Base-by-base conservation (phyloP, 257 asterid species). In the Misopates orontium region DNA sequence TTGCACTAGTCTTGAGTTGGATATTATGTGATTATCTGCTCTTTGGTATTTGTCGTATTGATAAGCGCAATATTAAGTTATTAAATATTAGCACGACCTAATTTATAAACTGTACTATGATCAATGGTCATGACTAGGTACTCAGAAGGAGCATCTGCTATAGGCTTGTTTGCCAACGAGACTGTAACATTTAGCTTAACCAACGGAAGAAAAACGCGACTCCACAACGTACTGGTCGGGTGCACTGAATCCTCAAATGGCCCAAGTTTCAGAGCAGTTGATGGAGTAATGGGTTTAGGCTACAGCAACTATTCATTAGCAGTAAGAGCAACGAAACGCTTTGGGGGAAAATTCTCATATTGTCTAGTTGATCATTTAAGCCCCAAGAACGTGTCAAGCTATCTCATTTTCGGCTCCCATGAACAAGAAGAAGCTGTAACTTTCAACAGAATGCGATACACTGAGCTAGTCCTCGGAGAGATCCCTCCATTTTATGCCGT, bases 351-450 rank as follows among this genome's bases (percentile, higher is more conserved):
- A 32, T 85, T 85, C 73, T 83, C 92, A 1, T 85, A 85, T 39
- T 85, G 92, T 73, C 79, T 85, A 10, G 87, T 83, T 1, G 92
- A 85, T 25, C 92, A 85, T 67, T 68, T 85, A 12, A 72, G 87
- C 64, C 78, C 79, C 28, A 66, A 62, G 59, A 85, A 83, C 59
- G 3, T 70, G 6, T 72, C 92, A 3, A 85, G 88, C 31, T 80
- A 78, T 42, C 86, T 85, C 48, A 21, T 68, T 2, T 85, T 85
- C 51, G 86, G 87, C 3, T 66, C 83, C 7, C 77, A 73, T 66
- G 4, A 66, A 14, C 19, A 64, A 4, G 45, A 20, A 59, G 49
- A 21, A 2, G 23, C 20, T 0, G 62, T 42, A 47, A 49, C 67
- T 4, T n/a, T 47, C n/a, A 22, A n/a, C 18, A 48, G 60, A 59